Evolutionary conservation across 768 basidiomycete species (phyloP), one percentile per base, ranked within the genome.

Genomic region (Leucosporidium creatinivorum): DNA sequence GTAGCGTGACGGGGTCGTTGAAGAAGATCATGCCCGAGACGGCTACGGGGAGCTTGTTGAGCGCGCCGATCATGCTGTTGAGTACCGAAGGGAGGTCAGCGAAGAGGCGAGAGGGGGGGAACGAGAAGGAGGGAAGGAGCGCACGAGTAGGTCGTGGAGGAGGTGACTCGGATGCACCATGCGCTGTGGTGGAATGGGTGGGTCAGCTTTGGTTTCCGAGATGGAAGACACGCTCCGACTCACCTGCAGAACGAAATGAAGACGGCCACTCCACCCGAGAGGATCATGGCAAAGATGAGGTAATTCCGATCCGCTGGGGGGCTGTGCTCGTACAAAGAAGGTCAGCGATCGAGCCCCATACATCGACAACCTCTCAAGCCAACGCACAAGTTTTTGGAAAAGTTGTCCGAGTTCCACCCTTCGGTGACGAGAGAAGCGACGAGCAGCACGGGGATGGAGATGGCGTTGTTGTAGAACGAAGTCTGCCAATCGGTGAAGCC

Each of bases 1-100:
- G 90, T 57, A 87, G 76, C 12, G 90, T 96, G 56, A 91, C 87
- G 33, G 86, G 79, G 78, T 99, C 93, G 52, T 91, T 92, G 77
- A 96, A 96, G 80, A 96, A 96, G 68, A 99, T 78, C 88, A 99
- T 91, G 30, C 96, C 96, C 25, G 92, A 96, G 19, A 92, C 93
- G 10, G 96, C 96, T 55, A 99, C 92, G 49, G 96, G 96, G 28
- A 99, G 83, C 81, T 98, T 98, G 81, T 98, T 98, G 73, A 98
- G 79, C 0, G 93, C 93, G 18, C 93, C 93, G 63, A 94, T 91
- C 93, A 98, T 98, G 73, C 72, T 74, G 65, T 33, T 28, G 18
- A 18, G 21, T n/a, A n/a, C n/a, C n/a, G 26, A 13, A 13, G 4
- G 15, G n/a, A 26, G 26, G 52, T 54, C 26, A 54, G 52, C 12